Evolutionary conservation across 208 protist genomes (phyloP), one percentile per base, ranked within the genome.

Genomic region (Crithidia mellificae): DNA sequence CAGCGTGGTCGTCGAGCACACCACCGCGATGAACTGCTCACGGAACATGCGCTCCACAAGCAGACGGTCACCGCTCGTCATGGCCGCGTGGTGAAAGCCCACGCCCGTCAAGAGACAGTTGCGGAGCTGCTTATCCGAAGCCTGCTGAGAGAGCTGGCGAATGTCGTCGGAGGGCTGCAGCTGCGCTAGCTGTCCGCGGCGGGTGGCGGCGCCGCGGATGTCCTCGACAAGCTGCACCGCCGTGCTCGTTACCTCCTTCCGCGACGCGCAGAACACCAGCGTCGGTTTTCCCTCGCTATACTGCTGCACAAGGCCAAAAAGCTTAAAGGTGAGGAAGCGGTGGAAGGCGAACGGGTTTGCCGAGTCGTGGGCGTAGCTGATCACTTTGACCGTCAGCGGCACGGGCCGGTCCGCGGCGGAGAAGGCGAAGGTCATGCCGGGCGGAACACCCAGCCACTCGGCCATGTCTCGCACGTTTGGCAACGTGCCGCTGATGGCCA

Each of bases 1-100:
- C 6, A 98, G 81, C 19, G 96, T 98, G 0, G 92, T 94, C 2
- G 96, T 98, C 0, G 92, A 91, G 81, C 93, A 97, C 9, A 98
- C 52, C 12, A 95, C 89, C 19, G 77, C 77, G 27, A 98, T 78
- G 62, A 88, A 88, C 58, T 88, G 85, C 22, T 90, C 74, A 17
- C 79, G 78, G 71, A 97, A 98, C 71, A 97, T 85, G 8, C 63
- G 59, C 79, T 98, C 94, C 2, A 98, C 90, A 15, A 96, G 55
- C 32, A 56, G 51, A 11, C 93, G 77, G 52, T 97, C 95, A 32
- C 80, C 52, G 27, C 70, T 50, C 2, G 78, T 78, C 69, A 98
- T 79, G 17, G 92, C 93, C 0, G 93, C 92, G 76, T 94, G 87
- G 67, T 97, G 93, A 52, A 89, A 97, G 19, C 82, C 95, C 29